Base-by-base conservation (phyloP, 805 yeast genomes). In the Lipomyces yamadae region DNA sequence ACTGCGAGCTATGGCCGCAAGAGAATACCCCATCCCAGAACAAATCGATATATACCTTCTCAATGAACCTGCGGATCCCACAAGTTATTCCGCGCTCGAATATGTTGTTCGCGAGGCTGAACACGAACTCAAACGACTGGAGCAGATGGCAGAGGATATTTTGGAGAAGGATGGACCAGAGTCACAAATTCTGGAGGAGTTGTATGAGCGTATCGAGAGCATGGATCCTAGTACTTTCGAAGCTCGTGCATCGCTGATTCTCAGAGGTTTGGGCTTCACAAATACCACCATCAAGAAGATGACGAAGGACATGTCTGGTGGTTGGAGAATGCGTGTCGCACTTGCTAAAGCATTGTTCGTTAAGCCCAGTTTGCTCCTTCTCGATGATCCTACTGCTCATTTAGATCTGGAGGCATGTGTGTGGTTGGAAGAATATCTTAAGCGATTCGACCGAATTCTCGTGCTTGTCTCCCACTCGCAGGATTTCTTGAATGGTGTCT, bases 251-350 rank as follows among this genome's bases (percentile, higher is more conserved):
- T 97, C 99, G 63, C 83, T 92, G 73, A 95, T 95, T 76, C 84
- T 95, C 77, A 91, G 91, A 73, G 99, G 99, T 93, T 86, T 95
- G 79, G 99, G 99, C 76, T 95, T 95, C 88, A 91, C 90, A 81
- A 76, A 89, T 65, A 81, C 81, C 72, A 94, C 98, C 65, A 94
- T 95, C 76, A 84, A 85, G 78, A 95, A 95, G 86, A 89, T 88
- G 82, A 95, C 99, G 76, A 93, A 92, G 81, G 98, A 95, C 78
- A 95, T 95, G 99, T 92, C 98, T 77, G 99, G 99, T 86, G 99
- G 99, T 79, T 95, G 99, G 99, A 92, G 92, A 84, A 95, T 95
- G 99, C 92, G 99, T 83, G 99, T 95, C 70, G 98, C 99, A 56
- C 84, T 95, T 70, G 97, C 97, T 68, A 95, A 95, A 82, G 99